Base-by-base conservation (phyloP, 202 grass and related monocot genomes). In the Hordeum pubiflorum region DNA sequence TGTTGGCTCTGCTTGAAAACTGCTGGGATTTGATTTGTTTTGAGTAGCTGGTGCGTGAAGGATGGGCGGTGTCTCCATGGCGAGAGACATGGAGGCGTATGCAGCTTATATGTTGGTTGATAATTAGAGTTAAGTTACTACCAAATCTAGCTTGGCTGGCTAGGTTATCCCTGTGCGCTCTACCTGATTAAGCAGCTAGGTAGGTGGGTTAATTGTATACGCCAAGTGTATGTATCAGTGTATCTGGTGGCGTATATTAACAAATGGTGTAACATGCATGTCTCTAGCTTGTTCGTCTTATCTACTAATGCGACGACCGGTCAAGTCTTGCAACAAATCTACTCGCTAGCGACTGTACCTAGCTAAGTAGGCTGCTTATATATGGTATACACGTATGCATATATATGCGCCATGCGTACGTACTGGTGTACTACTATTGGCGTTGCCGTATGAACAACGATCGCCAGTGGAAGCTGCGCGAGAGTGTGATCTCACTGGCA, bases 81-180 rank as follows among this genome's bases (percentile, higher is more conserved):
- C 69, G n/a, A 73, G 55, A 59, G 80, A 90, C 84, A 86, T 10
- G 75, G 79, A 46, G 41, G 24, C 37, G 21, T 69, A 69, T 43
- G 67, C 38, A 12, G 3, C 22, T 46, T 50, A 17, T 17, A 0
- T 50, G 14, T 36, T 50, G 46, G 17, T 50, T 50, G 31, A 17
- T 37, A 71, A 71, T 5, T 10, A 5, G 15, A 38, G 69, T 39
- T 82, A 73, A 67, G 77, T 70, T 86, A 33, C 54, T 44, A 12
- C 55, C 63, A 32, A 70, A 86, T 77, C 63, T 37, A 85, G 59
- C 27, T 59, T 59, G 50, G 18, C 17, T 17, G 20, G 22, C 24
- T 70, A 14, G 79, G 27, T 54, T 63, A 83, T 76, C 72, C 7
- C 21, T 66, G 9, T 43, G 6, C 9, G 4, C 12, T 13, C 46